phyloP scores from a whole-genome alignment of 805 yeast species.

The Candida chilensis region DNA sequence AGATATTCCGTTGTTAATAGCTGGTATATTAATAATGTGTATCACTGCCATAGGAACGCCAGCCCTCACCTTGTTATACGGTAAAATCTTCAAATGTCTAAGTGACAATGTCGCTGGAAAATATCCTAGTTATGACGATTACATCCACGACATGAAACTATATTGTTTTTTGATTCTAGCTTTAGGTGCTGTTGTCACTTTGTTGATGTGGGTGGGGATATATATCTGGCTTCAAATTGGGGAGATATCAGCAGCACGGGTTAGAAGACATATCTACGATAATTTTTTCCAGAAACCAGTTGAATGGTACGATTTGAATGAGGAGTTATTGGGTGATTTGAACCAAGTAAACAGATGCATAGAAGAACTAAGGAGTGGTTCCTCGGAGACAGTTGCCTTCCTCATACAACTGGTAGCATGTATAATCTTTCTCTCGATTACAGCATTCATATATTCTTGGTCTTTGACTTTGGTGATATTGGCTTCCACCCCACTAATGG shows the following conservation, averaged over 20 bases:
- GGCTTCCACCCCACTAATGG: conserved; percentile 65
- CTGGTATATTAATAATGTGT: conserved; percentile 27
- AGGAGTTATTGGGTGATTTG: conserved; percentile 51
- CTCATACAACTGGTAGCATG: conserved; percentile 46
- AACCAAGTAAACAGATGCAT: conserved; percentile 62
- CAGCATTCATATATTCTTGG: conserved; percentile 80
- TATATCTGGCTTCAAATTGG: conserved; percentile 62
- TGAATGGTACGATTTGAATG: conserved; percentile 55
- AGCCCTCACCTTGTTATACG: conserved; percentile 54
- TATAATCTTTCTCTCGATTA: conserved; percentile 41
- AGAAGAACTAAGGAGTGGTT: conserved; percentile 63
- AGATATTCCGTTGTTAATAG: conserved; percentile 12
- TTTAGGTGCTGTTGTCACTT: conserved; percentile 35
- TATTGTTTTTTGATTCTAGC: conserved; percentile 26
- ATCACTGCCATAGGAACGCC: conserved; percentile 53
- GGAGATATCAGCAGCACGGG: conserved; percentile 55
- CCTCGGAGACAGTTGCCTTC: conserved; percentile 58
- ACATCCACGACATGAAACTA: conserved; percentile 23
- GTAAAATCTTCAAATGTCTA: conserved; percentile 46
- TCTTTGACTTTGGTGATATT: conserved; percentile 71
- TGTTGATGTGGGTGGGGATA: conserved; percentile 45
- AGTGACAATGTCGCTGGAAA: conserved; percentile 19
- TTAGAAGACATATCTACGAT: conserved; percentile 35
- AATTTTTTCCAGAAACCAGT: conserved; percentile 36
- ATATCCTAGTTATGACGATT: conserved; percentile 15